phyloP scores from a whole-genome alignment of 768 basidiomycete genomes.

The Termitomyces titanicus region DNA sequence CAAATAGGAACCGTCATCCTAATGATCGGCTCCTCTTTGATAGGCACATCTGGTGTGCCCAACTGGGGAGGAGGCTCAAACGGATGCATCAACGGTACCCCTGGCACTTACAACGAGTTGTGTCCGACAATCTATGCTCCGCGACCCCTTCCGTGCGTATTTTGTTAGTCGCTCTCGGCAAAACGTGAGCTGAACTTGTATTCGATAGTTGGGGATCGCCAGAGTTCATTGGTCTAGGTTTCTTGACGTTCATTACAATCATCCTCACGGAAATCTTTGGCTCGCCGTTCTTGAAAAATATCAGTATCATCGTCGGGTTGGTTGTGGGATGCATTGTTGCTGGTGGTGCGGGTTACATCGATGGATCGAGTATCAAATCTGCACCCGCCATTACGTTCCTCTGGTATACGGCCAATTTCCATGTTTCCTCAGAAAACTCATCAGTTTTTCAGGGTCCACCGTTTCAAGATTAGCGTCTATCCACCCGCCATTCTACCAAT shows the following conservation, averaged over 20 bases:
- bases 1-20: constrained; percentile 67
- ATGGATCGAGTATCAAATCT: constrained; percentile 54
- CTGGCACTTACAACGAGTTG: constrained; percentile 60
- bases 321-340: constrained; percentile 79
- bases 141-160: constrained; percentile 54
- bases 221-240: constrained; percentile 83
- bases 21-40: constrained; percentile 74
- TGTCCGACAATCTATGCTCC: constrained; percentile 75
- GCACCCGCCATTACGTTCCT: constrained; percentile 81
- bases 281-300: constrained; percentile 81
- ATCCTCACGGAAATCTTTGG: constrained; percentile 81
- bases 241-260: constrained; percentile 75
- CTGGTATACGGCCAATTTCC: constrained; percentile 40
- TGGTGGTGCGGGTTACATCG: constrained; percentile 76
- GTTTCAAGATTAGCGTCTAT: constrained; percentile 75
- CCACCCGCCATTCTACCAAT: constrained; percentile 58
- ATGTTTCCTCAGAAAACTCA: not conserved
- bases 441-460: constrained; percentile 50
- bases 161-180: not conserved
- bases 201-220: constrained; percentile 68
- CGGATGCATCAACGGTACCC: constrained; percentile 58
- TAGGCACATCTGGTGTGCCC: constrained; percentile 69
- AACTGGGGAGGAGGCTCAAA: constrained; percentile 88
- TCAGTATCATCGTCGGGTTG: constrained; percentile 72
- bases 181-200: not conserved